Base-by-base conservation (phyloP, 805 yeast species). In the Candida coleopterorum region DNA sequence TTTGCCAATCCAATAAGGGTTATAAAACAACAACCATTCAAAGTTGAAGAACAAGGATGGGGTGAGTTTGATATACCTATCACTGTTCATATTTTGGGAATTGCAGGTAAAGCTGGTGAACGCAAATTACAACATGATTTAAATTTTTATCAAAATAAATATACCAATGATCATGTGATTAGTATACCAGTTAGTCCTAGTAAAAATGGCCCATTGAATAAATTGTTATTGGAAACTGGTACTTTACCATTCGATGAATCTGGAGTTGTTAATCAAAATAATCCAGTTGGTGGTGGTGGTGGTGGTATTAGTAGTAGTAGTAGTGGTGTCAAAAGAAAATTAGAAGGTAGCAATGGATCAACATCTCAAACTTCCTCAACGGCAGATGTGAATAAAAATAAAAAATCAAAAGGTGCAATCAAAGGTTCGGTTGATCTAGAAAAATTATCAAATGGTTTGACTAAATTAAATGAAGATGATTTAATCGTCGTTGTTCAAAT, bases 61-160 rank as follows among this genome's bases (percentile, higher is more conserved):
- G 98, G 97, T 58, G 97, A 90, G 48, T 90, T 90, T 53, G 96
- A 89, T 54, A 74, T 93, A 56, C 85, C 85, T 25, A 80, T 93
- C 42, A 72, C 84, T 23, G 68, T 89, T 29, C 83, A 83, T 43
- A 65, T 85, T 30, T 72, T 81, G 14, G 73, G 73, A 10, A 51
- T 67, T 30, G 52, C 58, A 16, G 97, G 94, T 42, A 85, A 83
- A 54, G 84, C 81, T 37, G 97, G 97, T 33, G 97, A 89, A 58
- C 74, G 83, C 43, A 85, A 85, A 55, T 60, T 93, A 39, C 77
- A 75, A 50, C 97, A 93, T 56, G 98, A 90, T 61, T 75, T 90
- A 56, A 88, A 88, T 60, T 93, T 90, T 60, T 62, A 75, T 44
- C 77, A 81, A 56, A 87, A 84, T 53, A 74, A 76, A 43, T 89